Conservation (phyloP, 2,329 filamentous ascomycete genomes). For the Cadophora malorum region DNA sequence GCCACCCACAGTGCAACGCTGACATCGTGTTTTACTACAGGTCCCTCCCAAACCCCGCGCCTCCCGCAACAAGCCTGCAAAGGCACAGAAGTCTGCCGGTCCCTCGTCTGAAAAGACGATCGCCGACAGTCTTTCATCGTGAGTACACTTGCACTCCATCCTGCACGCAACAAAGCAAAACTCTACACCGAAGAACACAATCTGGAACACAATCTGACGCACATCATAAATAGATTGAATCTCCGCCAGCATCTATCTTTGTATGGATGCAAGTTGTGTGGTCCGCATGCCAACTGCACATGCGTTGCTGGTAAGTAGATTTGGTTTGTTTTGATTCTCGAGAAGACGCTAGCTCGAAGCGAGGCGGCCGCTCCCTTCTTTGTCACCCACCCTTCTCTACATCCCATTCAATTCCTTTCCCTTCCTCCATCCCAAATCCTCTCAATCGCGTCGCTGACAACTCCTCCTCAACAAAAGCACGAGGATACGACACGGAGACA, state of each 20-base stretch:
- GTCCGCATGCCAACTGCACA: slow-evolving; percentile 5
- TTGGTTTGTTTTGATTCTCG: slow-evolving; percentile 13
- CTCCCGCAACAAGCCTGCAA: neutral
- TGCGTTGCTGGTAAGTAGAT: slow-evolving; percentile 1
- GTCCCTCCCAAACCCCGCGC: neutral
- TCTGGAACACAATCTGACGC: neutral
- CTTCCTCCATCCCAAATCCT: neutral
- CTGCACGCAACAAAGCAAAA: neutral
- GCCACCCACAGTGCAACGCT: neutral
- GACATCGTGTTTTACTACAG: neutral
- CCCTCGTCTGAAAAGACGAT: neutral
- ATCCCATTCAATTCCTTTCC: too few relatives aligned
- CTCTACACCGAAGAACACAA: neutral
- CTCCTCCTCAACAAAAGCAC: neutral
- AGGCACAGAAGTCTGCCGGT: neutral
- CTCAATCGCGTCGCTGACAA: slow-evolving; percentile 1
- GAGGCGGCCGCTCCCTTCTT: slow-evolving; percentile 6
- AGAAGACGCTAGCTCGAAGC: slow-evolving; percentile 12
- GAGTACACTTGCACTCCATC: neutral
- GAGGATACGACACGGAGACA: neutral
- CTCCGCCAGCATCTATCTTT: neutral
- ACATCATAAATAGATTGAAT: neutral
- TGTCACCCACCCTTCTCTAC: neutral
- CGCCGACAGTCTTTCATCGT: neutral
- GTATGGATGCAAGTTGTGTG: slow-evolving; percentile 8